A percentile compares a stretch with the other conserved stretches of the same genome.
These are phyloP conservation scores for Arthrobotrys pseudoclavata DNA, from an alignment of 2,329 filamentous ascomycete species.

Conservation along the genomic window DNA sequence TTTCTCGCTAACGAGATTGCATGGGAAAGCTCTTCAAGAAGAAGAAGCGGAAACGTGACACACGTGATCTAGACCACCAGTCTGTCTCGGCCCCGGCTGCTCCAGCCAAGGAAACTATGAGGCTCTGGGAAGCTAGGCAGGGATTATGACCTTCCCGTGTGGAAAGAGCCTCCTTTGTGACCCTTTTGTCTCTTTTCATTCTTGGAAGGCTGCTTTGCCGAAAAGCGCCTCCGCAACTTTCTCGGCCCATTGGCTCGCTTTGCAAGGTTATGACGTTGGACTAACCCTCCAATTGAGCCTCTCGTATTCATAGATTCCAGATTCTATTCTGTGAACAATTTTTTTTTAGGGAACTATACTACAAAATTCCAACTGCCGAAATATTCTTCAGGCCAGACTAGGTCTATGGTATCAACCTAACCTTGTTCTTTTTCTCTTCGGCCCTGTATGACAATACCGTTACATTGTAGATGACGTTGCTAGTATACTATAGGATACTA, in stretches of 20 bases:
- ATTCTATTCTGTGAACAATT: conserved; percentile 21
- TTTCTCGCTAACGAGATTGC: conserved; percentile 37
- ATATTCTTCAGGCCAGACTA: conserved; percentile 19
- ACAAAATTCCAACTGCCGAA: conserved; percentile 41
- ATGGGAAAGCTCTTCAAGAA: background rate
- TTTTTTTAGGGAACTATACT: conserved; percentile 5
- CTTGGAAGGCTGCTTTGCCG: conserved; percentile 52
- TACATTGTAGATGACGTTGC: conserved; percentile 58
- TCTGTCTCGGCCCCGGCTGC: conserved; percentile 38
- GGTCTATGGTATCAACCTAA: conserved; percentile 2
- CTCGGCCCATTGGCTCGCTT: conserved; percentile 36
- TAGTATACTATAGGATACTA: background rate
- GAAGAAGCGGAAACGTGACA: background rate
- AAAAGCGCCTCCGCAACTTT: conserved; percentile 25
- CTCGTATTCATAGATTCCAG: conserved; percentile 45
- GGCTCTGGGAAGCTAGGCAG: conserved; percentile 57
- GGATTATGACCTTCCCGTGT: conserved; percentile 44
- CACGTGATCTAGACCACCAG: conserved; percentile 31
- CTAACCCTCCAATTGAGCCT: conserved; percentile 31
- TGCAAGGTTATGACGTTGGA: conserved; percentile 51
- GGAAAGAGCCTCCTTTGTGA: conserved; percentile 52
- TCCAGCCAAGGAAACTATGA: conserved; percentile 46
- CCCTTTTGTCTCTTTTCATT: conserved; percentile 12
- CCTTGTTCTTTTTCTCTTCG: conserved; percentile 24
- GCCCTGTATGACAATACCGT: conserved; percentile 54